Evolutionary conservation across 1,139 yeast species (phyloP), one percentile per base, ranked within the genome.

Genomic region (Debaryomyces nepalensis): DNA sequence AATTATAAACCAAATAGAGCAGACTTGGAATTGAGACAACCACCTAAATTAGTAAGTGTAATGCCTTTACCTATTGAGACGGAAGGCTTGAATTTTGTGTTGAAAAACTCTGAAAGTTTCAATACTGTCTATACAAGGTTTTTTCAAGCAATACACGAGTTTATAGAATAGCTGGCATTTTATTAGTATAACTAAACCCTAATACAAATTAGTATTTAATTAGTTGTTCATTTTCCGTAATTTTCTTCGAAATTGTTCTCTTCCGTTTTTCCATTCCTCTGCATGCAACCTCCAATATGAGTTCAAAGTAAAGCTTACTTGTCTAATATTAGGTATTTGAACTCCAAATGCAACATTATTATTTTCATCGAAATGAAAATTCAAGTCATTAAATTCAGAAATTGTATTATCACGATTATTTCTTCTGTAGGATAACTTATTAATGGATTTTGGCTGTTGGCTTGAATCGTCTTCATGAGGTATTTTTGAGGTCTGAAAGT

Each of bases 21-120:
- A 2, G 68, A 66, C 29, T 36, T 52, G 8, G 73, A 68, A 24
- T 51, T 61, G 36, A 59, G 61, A 39, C 57, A 51, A 23, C 42
- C 49, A 2, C 58, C 63, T 2, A 63, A 59, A 37, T 15, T 54
- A 8, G 35, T 34, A 12, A 37, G 26, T 11, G 49, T 45, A 15
- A 12, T 40, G 2, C 43, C 48, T 3, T 44, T 52, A 20, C 31
- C 38, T n/a, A 43, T 49, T 23, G 48, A 49, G 8, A 40, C 42
- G 6, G 39, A 40, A 6, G 44, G 38, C 9, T 39, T 46, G 11
- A 47, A 48, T 21, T 23, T 42, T 6, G 41, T 41, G n/a, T 30
- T 44, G 5, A 42, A 41, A 16, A 39, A 34, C 5, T 29, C 44
- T 12, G 46, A 45, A 6, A 19, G 26, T 22, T 45, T 53, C 32